Evolutionary conservation across 495 filamentous ascomycete species (phyloP).

Genomic region (Clavariopsis aquatica): DNA sequence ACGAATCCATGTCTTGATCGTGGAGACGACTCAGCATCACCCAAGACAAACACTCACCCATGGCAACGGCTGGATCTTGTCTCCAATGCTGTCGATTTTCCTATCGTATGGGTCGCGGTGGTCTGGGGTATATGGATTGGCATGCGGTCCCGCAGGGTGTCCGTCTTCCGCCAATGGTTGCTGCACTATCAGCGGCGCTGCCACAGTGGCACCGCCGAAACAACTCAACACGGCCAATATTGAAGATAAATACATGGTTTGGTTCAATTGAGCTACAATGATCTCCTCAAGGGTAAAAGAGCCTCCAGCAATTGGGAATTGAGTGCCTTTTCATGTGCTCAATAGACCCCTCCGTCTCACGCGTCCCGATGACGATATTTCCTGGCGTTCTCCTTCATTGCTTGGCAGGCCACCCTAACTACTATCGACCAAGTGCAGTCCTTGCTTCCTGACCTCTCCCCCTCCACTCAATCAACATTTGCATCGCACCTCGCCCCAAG

Average conservation of each 20-base stretch:
- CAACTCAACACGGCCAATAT: constrained; percentile 9
- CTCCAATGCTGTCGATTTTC: constrained; percentile 59
- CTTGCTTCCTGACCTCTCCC: background rate
- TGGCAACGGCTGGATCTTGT: constrained; percentile 61
- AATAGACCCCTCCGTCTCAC: background rate
- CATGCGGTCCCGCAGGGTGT: constrained; percentile 20
- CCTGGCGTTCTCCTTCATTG: constrained; percentile 11
- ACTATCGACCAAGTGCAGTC: background rate
- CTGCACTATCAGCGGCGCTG: constrained; percentile 43
- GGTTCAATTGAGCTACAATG: constrained; percentile 11
- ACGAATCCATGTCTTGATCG: too few species aligned
- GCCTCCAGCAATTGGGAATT: too few species aligned
- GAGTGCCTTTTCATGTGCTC: background rate
- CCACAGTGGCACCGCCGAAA: constrained; percentile 12
- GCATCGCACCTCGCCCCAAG: too few species aligned
- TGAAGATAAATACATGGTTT: constrained; percentile 21
- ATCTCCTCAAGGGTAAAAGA: background rate
- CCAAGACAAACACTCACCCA: constrained; percentile 41
- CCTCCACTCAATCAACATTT: too few species aligned
- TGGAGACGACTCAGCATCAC: too few species aligned
- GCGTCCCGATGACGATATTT: constrained; percentile 27
- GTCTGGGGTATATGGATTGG: constrained; percentile 46
- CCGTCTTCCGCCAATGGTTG: constrained; percentile 42
- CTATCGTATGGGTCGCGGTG: constrained; percentile 53
- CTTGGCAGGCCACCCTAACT: constrained; percentile 1